Percentiles rank a stretch among this genome's conserved stretches.
phyloP scores from a whole-genome alignment of 495 filamentous ascomycete genomes.

The Tuber magnatum region DNA sequence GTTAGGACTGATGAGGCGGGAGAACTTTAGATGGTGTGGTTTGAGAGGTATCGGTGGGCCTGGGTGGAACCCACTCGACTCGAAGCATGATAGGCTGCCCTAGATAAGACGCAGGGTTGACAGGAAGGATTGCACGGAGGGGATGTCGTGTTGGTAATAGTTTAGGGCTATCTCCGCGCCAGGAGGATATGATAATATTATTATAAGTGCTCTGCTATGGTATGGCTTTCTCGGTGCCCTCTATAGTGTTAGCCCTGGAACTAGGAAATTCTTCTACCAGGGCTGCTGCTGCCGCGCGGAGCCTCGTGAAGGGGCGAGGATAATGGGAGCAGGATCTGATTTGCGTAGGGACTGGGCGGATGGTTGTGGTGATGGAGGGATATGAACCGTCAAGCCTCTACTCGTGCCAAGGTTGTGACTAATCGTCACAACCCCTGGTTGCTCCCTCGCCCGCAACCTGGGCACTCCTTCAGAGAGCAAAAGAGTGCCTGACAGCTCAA shows the following conservation, averaged over 20 bases:
- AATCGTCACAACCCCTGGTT: no score
- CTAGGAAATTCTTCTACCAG: slow-evolving; percentile 12
- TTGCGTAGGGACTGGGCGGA: no score
- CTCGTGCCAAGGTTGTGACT: no score
- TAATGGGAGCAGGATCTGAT: not conserved
- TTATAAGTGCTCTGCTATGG: slow-evolving; percentile 49
- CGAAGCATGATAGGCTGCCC: slow-evolving; percentile 49
- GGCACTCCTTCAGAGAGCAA: no score
- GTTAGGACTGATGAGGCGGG: slow-evolving; percentile 58
- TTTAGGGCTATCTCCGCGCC: slow-evolving; percentile 60
- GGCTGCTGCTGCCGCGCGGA: no score
- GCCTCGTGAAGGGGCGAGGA: not conserved
- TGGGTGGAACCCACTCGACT: slow-evolving; percentile 64
- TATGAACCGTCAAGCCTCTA: not conserved
- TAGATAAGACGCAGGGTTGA: slow-evolving; percentile 48
- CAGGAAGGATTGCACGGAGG: slow-evolving; percentile 48
- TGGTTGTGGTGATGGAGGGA: not conserved
- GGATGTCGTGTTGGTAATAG: slow-evolving; percentile 51
- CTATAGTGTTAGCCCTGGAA: slow-evolving; percentile 58
- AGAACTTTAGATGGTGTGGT: slow-evolving; percentile 59
- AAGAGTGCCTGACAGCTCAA: no score
- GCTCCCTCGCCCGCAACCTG: no score
- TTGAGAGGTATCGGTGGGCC: slow-evolving; percentile 58
- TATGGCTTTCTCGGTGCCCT: slow-evolving; percentile 58
- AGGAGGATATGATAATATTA: no score